Evolutionary conservation across 805 yeast species (phyloP).

Genomic region (Ogataea ganodermae): DNA sequence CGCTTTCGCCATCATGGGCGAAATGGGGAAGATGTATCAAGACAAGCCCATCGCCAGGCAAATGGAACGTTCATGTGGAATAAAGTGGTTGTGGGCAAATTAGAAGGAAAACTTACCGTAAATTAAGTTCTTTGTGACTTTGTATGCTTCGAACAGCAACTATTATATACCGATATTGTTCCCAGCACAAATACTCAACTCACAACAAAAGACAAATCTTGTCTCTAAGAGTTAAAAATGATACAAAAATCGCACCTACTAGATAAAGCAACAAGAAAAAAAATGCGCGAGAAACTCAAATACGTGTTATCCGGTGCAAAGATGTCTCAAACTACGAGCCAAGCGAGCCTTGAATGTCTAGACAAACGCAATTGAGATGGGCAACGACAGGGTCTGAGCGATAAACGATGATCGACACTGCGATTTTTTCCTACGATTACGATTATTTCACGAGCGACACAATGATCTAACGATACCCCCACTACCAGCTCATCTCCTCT

Average conservation of each 20-base stretch:
- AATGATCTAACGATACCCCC: no score
- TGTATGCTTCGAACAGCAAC: conserved; percentile 10
- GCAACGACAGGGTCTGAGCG: no score
- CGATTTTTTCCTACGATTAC: no score
- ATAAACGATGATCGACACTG: no score
- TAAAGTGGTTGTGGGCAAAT: not conserved
- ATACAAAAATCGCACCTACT: conserved; percentile 7
- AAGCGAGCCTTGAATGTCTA: not conserved
- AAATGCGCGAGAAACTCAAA: conserved; percentile 3
- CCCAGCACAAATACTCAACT: conserved; percentile 7
- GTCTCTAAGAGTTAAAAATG: not conserved
- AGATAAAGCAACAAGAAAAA: conserved; percentile 8
- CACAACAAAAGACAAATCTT: conserved; percentile 7
- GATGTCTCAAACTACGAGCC: not conserved
- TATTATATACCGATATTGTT: conserved; percentile 9
- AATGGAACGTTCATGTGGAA: not conserved
- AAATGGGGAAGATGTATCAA: not conserved
- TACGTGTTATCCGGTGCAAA: not conserved
- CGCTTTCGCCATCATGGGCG: not conserved
- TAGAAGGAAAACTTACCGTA: conserved; percentile 2
- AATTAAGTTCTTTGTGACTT: conserved; percentile 5
- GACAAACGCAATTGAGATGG: no score
- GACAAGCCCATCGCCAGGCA: not conserved
- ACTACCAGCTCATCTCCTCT: no score
- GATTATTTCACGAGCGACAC: no score